Evolutionary conservation across 768 basidiomycete species (phyloP), one percentile per base, ranked within the genome.

Genomic region (Trametes gibbosa): DNA sequence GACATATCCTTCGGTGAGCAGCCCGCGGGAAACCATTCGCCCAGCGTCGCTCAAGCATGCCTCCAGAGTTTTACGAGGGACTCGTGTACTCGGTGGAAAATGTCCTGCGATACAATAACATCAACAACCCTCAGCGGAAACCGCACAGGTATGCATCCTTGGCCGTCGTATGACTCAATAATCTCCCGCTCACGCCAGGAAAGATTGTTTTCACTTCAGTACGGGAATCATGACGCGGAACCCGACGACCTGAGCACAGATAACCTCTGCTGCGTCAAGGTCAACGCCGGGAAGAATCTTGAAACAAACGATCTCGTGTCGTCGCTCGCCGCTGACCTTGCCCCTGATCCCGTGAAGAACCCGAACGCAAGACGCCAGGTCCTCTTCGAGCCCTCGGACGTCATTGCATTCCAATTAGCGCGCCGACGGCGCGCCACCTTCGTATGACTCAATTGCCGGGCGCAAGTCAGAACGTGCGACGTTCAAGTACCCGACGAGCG

Each of bases 311-410:
- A 87, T 60, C 81, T 89, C 50, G 73, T 89, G 23, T 78, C 82
- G 9, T 80, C 82, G 46, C 76, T 85, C n/a, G 70, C 80, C 8
- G 66, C 74, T 12, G 76, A 72, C 34, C 67, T 84, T 21, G 75
- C 74, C 4, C 59, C 59, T 7, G 59, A 51, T 12, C 71, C 73
- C 3, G 50, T 50, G 14, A 43, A 70, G 58, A 37, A 67, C 59
- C 53, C 67, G 9, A 61, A 59, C 17, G 61, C 45, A 71, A 79
- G 54, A 57, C 84, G 84, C 65, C 81, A 83, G 25, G 80, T 86
- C 27, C 89, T 90, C 57, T 75, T 82, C 17, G 76, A 79, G 40
- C 79, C 86, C 2, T 86, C 88, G 8, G 82, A 86, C 32, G 75
- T 89, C 32, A 77, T 90, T 40, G 76, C 80, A 0, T 90, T 90